phyloP scores from a whole-genome alignment of 441 rosid genomes.

The Adansonia rubrostipa region DNA sequence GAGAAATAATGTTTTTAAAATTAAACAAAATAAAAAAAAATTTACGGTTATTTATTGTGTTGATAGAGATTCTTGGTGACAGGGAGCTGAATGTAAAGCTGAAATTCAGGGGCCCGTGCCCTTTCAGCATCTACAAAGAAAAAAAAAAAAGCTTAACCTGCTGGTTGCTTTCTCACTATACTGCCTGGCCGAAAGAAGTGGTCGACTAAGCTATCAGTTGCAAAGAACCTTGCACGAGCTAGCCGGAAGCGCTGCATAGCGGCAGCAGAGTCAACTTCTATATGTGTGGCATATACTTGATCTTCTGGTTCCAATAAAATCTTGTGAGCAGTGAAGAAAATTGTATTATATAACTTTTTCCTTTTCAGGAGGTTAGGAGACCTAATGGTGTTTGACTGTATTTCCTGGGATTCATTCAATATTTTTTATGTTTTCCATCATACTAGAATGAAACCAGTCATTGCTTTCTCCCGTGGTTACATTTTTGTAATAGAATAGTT shows the following conservation, averaged over 20 bases:
- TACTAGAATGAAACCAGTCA: neutral
- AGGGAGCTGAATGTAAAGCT: constrained; percentile 80
- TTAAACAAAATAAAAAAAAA: neutral
- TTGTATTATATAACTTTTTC: neutral
- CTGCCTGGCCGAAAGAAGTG: constrained; percentile 87
- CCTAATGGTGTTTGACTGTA: neutral
- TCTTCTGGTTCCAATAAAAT: no score
- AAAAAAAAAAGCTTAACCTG: constrained; percentile 64
- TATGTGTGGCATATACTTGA: neutral
- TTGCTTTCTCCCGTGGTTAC: neutral
- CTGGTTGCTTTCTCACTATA: constrained; percentile 72
- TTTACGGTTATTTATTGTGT: neutral
- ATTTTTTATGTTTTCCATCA: neutral
- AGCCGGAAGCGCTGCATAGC: no score
- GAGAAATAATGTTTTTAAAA: neutral
- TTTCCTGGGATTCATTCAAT: neutral
- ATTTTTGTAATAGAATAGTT: neutral
- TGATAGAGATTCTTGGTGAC: constrained; percentile 69
- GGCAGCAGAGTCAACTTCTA: no score
- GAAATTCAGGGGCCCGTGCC: constrained; percentile 68
- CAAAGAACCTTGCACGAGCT: constrained; percentile 75
- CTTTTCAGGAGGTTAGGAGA: neutral
- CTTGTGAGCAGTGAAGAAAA: neutral
- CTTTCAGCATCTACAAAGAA: constrained; percentile 73
- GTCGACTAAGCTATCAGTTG: constrained; percentile 71